A percentile compares a stretch with the other conserved stretches of the same genome.
Evolutionary conservation across 2,329 filamentous ascomycete species (phyloP).

Genomic region (Verticillium dahliae): DNA sequence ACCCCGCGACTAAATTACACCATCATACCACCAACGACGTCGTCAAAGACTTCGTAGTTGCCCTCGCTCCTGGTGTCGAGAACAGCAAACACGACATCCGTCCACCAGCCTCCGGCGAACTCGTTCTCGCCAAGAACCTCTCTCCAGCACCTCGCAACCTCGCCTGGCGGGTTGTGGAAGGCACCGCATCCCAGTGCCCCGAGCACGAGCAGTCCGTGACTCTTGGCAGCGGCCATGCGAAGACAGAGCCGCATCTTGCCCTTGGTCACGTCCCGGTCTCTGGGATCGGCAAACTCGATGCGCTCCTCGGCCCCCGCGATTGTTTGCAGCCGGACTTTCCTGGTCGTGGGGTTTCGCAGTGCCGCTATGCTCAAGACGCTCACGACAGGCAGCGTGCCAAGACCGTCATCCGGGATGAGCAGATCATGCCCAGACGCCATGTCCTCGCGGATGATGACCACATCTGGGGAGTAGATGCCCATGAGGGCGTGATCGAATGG

Average conservation of each 20-base stretch:
- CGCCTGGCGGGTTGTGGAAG: slow-evolving; percentile 54
- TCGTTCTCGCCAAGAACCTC: slow-evolving; percentile 55
- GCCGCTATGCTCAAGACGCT: slow-evolving; percentile 58
- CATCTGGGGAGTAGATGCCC: slow-evolving; percentile 53
- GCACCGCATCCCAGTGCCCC: slow-evolving; percentile 65
- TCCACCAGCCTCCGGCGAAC: slow-evolving; percentile 59
- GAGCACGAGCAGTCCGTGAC: slow-evolving; percentile 54
- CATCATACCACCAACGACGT: slow-evolving; percentile 28
- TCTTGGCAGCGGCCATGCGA: slow-evolving; percentile 49
- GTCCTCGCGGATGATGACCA: slow-evolving; percentile 50
- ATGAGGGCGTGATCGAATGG: slow-evolving; percentile 38
- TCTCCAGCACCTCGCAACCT: slow-evolving; percentile 57
- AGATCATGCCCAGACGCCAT: slow-evolving; percentile 38
- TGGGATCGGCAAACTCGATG: slow-evolving; percentile 29
- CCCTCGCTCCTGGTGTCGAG: slow-evolving; percentile 35
- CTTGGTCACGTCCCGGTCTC: slow-evolving; percentile 48
- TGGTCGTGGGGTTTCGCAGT: slow-evolving; percentile 31
- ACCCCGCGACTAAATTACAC: slow-evolving; percentile 11
- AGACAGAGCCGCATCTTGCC: slow-evolving; percentile 57
- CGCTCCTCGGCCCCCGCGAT: slow-evolving; percentile 16
- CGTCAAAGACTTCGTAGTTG: slow-evolving; percentile 45
- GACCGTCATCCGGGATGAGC: slow-evolving; percentile 25
- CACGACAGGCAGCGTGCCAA: slow-evolving; percentile 39
- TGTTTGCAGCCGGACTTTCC: slow-evolving; percentile 11
- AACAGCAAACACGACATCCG: slow-evolving; percentile 58